Conservation (phyloP, 2,329 filamentous ascomycete genomes). For the Penicillium sp. region DNA sequence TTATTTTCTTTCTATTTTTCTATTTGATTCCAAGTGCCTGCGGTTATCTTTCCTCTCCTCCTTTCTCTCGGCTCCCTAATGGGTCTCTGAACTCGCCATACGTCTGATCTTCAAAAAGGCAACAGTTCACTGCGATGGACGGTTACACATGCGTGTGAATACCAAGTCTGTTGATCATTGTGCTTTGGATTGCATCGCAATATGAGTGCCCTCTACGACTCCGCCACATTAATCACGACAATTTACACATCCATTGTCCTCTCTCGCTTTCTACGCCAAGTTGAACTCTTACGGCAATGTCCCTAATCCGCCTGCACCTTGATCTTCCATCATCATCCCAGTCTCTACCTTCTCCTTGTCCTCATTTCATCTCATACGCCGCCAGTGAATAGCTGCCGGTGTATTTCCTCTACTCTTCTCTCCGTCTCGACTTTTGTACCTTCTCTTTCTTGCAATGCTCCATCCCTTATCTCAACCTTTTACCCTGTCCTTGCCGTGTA, state of each 20-base stretch:
- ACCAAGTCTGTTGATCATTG: constrained; percentile 21
- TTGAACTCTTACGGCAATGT: constrained; percentile 6
- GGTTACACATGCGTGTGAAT: constrained; percentile 22
- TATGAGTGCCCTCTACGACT: constrained; percentile 12
- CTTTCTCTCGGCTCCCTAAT: background rate
- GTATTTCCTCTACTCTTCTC: constrained; percentile 4
- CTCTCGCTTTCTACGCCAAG: constrained; percentile 3
- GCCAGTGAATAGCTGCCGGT: background rate
- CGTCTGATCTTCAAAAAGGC: constrained; percentile 23
- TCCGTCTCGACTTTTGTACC: background rate
- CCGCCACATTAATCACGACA: constrained; percentile 7
- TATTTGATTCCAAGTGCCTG: constrained; percentile 11
- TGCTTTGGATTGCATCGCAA: constrained; percentile 21
- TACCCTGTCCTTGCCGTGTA: constrained; percentile 1
- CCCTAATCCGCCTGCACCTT: constrained; percentile 1
- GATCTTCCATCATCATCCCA: constrained; percentile 2
- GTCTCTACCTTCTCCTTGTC: constrained; percentile 5
- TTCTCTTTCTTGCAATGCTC: constrained; percentile 7
- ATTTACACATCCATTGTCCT: background rate
- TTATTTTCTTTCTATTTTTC: constrained; percentile 19
- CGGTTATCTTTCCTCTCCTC: constrained; percentile 13
- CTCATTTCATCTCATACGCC: constrained; percentile 3
- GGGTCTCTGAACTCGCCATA: constrained; percentile 3
- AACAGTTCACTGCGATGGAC: constrained; percentile 24
- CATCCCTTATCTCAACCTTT: constrained; percentile 2